Evolutionary conservation across 306 rosid genomes (phyloP), one percentile per base, ranked within the genome.

Genomic region (Crotalaria pallida): DNA sequence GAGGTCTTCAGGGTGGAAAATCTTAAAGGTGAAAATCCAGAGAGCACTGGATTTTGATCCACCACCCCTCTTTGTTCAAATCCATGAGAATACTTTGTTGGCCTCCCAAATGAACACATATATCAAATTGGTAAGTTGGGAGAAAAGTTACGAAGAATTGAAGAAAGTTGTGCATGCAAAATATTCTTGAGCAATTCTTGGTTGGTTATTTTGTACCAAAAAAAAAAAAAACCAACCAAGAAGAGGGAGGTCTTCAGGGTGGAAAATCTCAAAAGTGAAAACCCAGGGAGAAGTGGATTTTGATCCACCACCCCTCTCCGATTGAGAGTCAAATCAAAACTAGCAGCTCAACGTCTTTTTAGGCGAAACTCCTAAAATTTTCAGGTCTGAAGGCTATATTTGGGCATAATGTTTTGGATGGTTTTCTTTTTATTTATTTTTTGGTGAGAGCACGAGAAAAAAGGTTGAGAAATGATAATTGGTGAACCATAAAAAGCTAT

Each of bases 381-480:
- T 69, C 62, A 66, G 74, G 77, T 57, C 50, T 61, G 34, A 33
- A 3, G 11, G 53, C 83, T 77, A 84, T 71, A 71, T 82, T 80
- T 82, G 82, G 86, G 72, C 3, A 43, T 8, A 43, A 1, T 40
- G 22, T 16, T 65, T 71, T 53, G 53, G 29, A 22, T 58, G 45
- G 27, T 63, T 49, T 38, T 29, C 13, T 38, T 38, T 38, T 9
- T 38, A 10, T 10, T 38, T 10, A 2, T 51, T 67, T 81, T 80
- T 73, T 58, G 68, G 82, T 75, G 82, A 84, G 80, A 68, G 83
- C 68, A 88, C 90, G 90, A 78, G 74, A 84, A 85, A 81, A 61
- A 75, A 84, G 94, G 85, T 83, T 84, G 79, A n/a, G 2, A 34
- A 7, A 1, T 21, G 6, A 74, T 58, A 47, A 48, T 66, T 77